Base-by-base conservation (phyloP, 2,329 filamentous ascomycete species). In the Rutstroemia sp. region DNA sequence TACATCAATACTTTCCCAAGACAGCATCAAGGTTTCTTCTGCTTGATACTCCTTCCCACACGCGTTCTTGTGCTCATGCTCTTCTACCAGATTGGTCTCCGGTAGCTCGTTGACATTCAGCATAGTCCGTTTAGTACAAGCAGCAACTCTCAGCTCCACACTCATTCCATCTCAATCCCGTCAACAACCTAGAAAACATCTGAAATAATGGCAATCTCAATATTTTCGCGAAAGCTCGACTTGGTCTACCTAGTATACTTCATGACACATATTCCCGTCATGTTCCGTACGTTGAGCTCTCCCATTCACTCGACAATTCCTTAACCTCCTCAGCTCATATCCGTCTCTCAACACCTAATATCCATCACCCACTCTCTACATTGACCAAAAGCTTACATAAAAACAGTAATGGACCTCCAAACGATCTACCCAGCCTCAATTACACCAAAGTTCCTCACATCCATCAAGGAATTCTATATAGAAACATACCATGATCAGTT, bases 401-500 rank as follows among this genome's bases (percentile, higher is more conserved):
- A 57, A 51, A 55, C 61, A 86, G 82, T 77, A 44, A 76, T 87
- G 65, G 84, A 87, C 64, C 73, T 85, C 14, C 77, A 77, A 37
- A 72, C 77, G n/a, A 72, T 83, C 56, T 85, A 83, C 60, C 83
- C 84, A 1, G 49, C 71, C 4, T 69, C 70, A 39, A 62, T 84
- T 8, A 75, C 74, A 49, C 79, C 79, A 0, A 53, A 70, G 0
- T 73, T 80, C 66, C 77, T 83, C 63, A 67, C 67, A 44, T 59
- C 68, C 0, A 59, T 87, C 2, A 79, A 80, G 57, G 65, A 71
- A 2, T 86, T 73, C 70, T 86, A 87, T 69, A 73, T 85, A 58
- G 66, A 71, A 1, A 85, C 76, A 1, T 86, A 85, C 67, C 74
- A 76, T 14, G 85, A 88, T 65, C 79, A 77, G 53, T 85, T 86